These are phyloP conservation scores for Cynanchum wilfordii DNA, from an alignment of 257 asterid genomes.

Conservation along the genomic window DNA sequence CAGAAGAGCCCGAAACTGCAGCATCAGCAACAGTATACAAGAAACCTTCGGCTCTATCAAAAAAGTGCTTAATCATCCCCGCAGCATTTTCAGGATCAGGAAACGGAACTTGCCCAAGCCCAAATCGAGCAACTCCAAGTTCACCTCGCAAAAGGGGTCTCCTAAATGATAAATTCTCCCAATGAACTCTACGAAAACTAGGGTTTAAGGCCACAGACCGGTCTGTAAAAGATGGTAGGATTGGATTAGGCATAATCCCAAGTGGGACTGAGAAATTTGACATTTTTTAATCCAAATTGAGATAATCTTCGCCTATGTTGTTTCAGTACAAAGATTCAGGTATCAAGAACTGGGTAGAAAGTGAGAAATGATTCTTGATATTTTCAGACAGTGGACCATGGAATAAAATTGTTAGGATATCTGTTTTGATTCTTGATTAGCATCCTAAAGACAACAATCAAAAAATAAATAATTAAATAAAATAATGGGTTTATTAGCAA, in stretches of 20 bases:
- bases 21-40: constrained; percentile 89
- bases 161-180: constrained; percentile 33
- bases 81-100: constrained; percentile 63
- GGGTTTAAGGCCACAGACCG: constrained; percentile 38
- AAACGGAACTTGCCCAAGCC: constrained; percentile 71
- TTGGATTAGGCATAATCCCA: constrained; percentile 39
- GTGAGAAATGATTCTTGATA: background rate
- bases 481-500: too few relatives aligned
- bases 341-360: constrained; percentile 2
- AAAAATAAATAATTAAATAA: too few relatives aligned
- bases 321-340: background rate
- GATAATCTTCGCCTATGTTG: background rate
- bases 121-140: constrained; percentile 58
- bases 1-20: constrained; percentile 55
- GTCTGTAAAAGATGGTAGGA: constrained; percentile 46
- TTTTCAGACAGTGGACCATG: background rate
- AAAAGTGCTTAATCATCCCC: constrained; percentile 45
- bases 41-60: constrained; percentile 72
- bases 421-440: background rate
- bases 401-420: background rate
- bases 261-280: constrained; percentile 39
- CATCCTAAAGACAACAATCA: too few relatives aligned
- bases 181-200: constrained; percentile 35
- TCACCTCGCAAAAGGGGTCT: constrained; percentile 46
- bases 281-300: constrained; percentile 32